These are phyloP conservation scores for Odontarrhena argentea DNA, from an alignment of 345 rosid genomes.

Conservation along the genomic window DNA sequence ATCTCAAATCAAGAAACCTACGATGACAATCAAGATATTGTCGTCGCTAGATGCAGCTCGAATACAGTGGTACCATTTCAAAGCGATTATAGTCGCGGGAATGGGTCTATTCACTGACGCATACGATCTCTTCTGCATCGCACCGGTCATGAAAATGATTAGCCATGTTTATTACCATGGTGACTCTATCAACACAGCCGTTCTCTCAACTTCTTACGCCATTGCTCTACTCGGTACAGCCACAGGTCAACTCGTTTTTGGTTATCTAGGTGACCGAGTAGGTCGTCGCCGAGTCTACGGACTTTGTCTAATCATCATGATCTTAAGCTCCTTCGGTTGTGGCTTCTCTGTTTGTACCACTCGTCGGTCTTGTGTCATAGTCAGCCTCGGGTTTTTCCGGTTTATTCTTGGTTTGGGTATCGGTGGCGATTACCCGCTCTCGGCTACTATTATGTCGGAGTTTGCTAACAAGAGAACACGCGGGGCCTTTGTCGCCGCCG, in stretches of 20 bases:
- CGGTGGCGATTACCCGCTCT: conserved; percentile 82
- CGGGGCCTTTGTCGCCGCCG: conserved; percentile 70
- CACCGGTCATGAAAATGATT: conserved; percentile 48
- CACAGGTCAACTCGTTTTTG: conserved; percentile 63
- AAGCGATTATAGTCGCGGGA: conserved; percentile 50
- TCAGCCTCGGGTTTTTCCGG: conserved; percentile 66
- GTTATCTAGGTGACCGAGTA: conserved; percentile 59
- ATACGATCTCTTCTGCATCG: conserved; percentile 55
- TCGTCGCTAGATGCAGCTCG: conserved; percentile 48
- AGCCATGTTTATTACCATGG: conserved; percentile 47
- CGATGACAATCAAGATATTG: conserved; percentile 34
- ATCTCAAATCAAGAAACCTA: conserved; percentile 37
- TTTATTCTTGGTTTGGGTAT: conserved; percentile 73
- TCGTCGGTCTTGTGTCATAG: conserved; percentile 51
- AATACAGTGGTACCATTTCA: conserved; percentile 56
- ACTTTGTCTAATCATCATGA: conserved; percentile 55
- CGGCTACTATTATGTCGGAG: conserved; percentile 87
- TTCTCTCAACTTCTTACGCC: conserved; percentile 44
- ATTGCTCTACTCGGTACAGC: conserved; percentile 65
- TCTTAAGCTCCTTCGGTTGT: conserved; percentile 61
- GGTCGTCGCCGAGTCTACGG: conserved; percentile 78
- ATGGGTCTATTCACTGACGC: conserved; percentile 61
- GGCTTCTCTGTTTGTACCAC: conserved; percentile 70
- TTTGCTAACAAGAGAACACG: conserved; percentile 77
- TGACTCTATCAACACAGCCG: conserved; percentile 31